Conservation (phyloP, 768 basidiomycete genomes). For the Nidularia pulvinata region DNA sequence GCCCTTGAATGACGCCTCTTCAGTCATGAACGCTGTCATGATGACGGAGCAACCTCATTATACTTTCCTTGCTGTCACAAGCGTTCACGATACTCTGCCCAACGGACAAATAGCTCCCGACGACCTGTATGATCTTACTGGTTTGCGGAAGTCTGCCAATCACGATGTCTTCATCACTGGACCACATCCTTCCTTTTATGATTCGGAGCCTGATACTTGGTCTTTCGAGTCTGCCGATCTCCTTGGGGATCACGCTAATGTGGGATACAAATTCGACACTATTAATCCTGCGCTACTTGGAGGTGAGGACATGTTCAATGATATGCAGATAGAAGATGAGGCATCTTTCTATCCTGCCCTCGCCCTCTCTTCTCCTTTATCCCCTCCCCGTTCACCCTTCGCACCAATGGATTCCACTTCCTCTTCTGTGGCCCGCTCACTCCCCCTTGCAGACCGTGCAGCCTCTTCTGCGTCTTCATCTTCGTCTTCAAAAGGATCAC, state of each 20-base stretch:
- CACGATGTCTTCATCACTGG: background rate
- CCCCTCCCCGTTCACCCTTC: no score
- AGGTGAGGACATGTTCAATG: background rate
- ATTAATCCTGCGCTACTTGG: constrained; percentile 6
- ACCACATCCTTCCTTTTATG: background rate
- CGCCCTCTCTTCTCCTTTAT: no score
- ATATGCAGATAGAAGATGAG: background rate
- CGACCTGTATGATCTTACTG: background rate
- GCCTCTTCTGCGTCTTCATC: no score
- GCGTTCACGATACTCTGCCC: background rate
- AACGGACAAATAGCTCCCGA: background rate
- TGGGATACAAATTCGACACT: constrained; percentile 1
- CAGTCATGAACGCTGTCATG: no score
- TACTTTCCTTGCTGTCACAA: background rate
- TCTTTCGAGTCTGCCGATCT: background rate
- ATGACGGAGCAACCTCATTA: no score
- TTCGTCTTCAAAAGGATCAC: no score
- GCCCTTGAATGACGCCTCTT: no score
- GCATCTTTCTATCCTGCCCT: no score
- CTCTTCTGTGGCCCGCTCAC: no score
- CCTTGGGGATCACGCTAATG: background rate
- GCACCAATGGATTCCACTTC: no score
- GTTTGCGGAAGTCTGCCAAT: background rate
- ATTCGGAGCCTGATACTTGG: background rate
- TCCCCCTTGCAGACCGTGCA: no score